Evolutionary conservation across 495 filamentous ascomycete genomes (phyloP).

Genomic region (Rhypophila decipiens): DNA sequence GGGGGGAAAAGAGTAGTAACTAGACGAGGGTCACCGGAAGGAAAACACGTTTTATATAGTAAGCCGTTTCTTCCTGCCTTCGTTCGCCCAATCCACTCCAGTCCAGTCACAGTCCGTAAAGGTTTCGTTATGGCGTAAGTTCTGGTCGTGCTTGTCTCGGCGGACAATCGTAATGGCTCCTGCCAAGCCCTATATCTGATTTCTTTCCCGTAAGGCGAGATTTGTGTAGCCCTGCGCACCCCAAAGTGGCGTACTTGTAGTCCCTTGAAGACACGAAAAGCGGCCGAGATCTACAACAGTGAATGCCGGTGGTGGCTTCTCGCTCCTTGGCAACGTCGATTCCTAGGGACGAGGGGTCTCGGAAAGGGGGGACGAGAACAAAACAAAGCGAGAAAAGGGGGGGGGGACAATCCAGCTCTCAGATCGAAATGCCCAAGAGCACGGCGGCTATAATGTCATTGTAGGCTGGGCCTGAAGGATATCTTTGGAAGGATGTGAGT

Average conservation of each 20-base stretch:
- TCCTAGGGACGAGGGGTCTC: not conserved
- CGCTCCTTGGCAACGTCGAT: not conserved
- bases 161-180: conserved; percentile 9
- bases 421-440: conserved; percentile 9
- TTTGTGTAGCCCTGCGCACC: conserved; percentile 26
- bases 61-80: no score
- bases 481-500: not conserved
- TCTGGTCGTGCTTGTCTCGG: not conserved
- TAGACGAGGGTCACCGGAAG: no score
- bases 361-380: no score
- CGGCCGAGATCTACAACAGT: conserved; percentile 24
- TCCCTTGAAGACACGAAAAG: conserved; percentile 17
- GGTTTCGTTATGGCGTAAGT: no score
- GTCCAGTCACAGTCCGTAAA: no score
- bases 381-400: conserved; percentile 4
- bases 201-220: conserved; percentile 19
- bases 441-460: conserved; percentile 13
- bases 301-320: conserved; percentile 24
- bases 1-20: no score
- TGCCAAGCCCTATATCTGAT: conserved; percentile 27
- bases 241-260: conserved; percentile 21
- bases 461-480: not conserved
- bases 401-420: not conserved
- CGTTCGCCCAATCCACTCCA: no score
- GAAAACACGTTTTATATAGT: no score